Evolutionary conservation across 805 yeast genomes (phyloP), one percentile per base, ranked within the genome.

Genomic region (Hermanozyma aechmeae): DNA sequence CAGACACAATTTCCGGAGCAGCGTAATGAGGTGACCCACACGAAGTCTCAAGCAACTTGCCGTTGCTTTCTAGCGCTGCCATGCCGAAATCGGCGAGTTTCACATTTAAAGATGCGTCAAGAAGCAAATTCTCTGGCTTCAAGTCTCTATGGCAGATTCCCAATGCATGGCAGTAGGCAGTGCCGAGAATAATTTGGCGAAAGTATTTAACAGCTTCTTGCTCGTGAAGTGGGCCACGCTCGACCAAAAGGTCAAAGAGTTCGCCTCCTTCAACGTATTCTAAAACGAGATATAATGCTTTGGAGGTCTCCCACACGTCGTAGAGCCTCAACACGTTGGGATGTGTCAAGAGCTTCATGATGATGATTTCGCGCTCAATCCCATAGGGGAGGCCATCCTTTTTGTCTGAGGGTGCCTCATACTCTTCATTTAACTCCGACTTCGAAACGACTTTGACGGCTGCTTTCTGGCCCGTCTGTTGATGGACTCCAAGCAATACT

Each of bases 251-350:
- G 45, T 82, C 92, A 42, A 82, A 82, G 31, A 82, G 57, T 53
- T 82, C 93, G 34, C 93, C 93, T n/a, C 92, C 89, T 52, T 82
- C 87, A 18, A 82, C 89, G 50, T 80, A 82, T 49, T 82, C 93
- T 28, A 82, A 57, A 11, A 82, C 85, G 39, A 82, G 53, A 45
- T 78, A 82, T 33, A 92, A 65, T 35, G 89, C 95, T 48, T 84
- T 85, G 40, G 85, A 79, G 40, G 93, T 89, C 56, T 92, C 98
- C 97, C 97, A 92, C 15, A 92, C 98, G 50, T 92, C 98, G 51
- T 86, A 92, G 23, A 92, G 64, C 15, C 92, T 81, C 72, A 92
- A 76, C 15, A 92, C 92, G 48, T 92, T 89, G 9, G 95, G 85
- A 54, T 92, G 97, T 35, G 92, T 83, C 26, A 92, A 73, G 24